These are phyloP conservation scores for Xylariaceae sp. DNA, from an alignment of 2,329 filamentous ascomycete species.

Conservation along the genomic window DNA sequence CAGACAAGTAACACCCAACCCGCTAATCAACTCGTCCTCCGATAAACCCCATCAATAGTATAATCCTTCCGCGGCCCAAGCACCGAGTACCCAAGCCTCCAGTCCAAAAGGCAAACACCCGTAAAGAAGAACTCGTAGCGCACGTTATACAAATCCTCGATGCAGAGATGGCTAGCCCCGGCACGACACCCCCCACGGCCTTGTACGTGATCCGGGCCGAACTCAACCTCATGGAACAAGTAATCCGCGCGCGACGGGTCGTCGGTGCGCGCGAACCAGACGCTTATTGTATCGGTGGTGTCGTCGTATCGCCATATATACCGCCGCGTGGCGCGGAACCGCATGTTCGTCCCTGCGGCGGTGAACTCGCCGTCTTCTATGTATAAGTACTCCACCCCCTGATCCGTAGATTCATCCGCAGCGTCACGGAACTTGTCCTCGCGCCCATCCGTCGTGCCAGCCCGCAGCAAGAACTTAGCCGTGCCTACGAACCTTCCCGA, in stretches of 20 bases:
- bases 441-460: slow-evolving; percentile 52
- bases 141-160: slow-evolving; percentile 68
- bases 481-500: slow-evolving; percentile 62
- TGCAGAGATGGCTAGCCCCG: slow-evolving; percentile 64
- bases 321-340: slow-evolving; percentile 58
- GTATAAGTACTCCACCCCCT: slow-evolving; percentile 61
- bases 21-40: slow-evolving; percentile 30
- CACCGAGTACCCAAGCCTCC: slow-evolving; percentile 61
- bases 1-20: too few species aligned
- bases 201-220: slow-evolving; percentile 36
- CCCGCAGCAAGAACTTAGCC: slow-evolving; percentile 60
- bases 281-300: slow-evolving; percentile 55
- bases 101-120: slow-evolving; percentile 53
- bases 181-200: slow-evolving; percentile 50
- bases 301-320: slow-evolving; percentile 72
- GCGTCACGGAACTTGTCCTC: slow-evolving; percentile 17
- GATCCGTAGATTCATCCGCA: slow-evolving; percentile 31
- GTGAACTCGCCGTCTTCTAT: slow-evolving; percentile 63
- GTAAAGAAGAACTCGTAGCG: slow-evolving; percentile 62
- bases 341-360: slow-evolving; percentile 48
- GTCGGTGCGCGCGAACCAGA: slow-evolving; percentile 68
- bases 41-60: slow-evolving; percentile 53
- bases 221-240: slow-evolving; percentile 70
- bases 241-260: slow-evolving; percentile 63
- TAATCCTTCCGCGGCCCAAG: slow-evolving; percentile 73